These are phyloP conservation scores for Trichosanthes truncata DNA, from an alignment of 306 rosid species.

Conservation along the genomic window DNA sequence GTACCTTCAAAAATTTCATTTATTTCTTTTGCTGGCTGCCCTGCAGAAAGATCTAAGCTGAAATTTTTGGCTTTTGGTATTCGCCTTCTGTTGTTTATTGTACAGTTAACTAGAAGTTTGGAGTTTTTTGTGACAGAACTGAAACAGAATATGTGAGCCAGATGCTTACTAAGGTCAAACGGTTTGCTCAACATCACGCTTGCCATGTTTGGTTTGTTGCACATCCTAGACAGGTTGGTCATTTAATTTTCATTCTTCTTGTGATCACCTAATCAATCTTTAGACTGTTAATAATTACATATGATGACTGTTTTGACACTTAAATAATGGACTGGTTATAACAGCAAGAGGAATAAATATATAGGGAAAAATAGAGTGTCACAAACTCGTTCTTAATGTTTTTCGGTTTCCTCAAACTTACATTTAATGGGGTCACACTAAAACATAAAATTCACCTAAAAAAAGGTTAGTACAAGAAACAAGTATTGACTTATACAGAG, in stretches of 20 bases:
- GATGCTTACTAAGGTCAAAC: slow-evolving; percentile 81
- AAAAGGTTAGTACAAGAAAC: not conserved
- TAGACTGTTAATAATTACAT: not conserved
- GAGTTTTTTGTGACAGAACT: slow-evolving; percentile 37
- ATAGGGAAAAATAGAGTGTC: not conserved
- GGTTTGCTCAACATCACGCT: slow-evolving; percentile 90
- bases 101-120: not conserved
- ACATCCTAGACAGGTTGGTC: slow-evolving; percentile 84
- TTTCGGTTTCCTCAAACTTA: not conserved
- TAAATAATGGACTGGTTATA: not conserved
- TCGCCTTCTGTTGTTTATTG: not conserved
- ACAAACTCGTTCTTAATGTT: not conserved
- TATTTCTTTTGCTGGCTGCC: not conserved
- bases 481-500: not conserved
- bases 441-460: not conserved
- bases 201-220: slow-evolving; percentile 99
- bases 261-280: not conserved
- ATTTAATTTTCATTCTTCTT: not conserved
- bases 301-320: not conserved
- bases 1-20: not conserved
- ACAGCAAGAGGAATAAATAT: not conserved
- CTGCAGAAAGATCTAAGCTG: not conserved
- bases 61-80: not conserved
- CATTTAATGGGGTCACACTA: not conserved
- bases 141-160: slow-evolving; percentile 96